phyloP scores from a whole-genome alignment of 768 basidiomycete genomes.

The Xerocomus potaroensis region DNA sequence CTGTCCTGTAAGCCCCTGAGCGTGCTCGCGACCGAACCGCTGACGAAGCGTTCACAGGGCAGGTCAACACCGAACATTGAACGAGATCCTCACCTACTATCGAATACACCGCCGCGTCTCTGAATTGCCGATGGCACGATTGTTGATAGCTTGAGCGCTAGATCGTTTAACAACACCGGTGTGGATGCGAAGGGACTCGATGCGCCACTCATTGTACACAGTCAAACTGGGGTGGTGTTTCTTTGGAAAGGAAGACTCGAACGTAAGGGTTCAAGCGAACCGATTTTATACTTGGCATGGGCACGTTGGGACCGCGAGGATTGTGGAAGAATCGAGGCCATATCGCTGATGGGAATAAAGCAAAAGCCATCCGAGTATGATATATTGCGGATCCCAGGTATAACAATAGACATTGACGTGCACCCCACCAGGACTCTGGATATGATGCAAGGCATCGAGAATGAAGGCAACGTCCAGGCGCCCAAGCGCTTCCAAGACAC shows the following conservation, averaged over 20 bases:
- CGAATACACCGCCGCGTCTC: background rate
- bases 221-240: no score
- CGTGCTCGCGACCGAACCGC: conserved; percentile 9
- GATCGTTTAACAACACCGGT: background rate
- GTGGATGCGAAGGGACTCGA: background rate
- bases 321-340: no score
- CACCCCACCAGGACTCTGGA: background rate
- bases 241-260: background rate
- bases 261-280: background rate
- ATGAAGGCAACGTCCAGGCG: background rate
- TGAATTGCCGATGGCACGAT: conserved; percentile 16
- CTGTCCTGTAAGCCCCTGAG: conserved; percentile 15
- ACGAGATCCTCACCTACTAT: conserved; percentile 6
- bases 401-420: no score
- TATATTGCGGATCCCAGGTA: no score
- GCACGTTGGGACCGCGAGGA: no score
- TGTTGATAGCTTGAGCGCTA: conserved; percentile 5
- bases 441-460: no score
- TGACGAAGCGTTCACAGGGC: background rate
- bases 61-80: background rate
- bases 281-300: no score
- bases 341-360: no score
- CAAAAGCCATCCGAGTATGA: no score
- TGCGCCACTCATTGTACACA: conserved; percentile 7
- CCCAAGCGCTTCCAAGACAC: background rate